These are phyloP conservation scores for Lasiosphaeria hispida DNA, from an alignment of 495 filamentous ascomycete species.

Conservation along the genomic window DNA sequence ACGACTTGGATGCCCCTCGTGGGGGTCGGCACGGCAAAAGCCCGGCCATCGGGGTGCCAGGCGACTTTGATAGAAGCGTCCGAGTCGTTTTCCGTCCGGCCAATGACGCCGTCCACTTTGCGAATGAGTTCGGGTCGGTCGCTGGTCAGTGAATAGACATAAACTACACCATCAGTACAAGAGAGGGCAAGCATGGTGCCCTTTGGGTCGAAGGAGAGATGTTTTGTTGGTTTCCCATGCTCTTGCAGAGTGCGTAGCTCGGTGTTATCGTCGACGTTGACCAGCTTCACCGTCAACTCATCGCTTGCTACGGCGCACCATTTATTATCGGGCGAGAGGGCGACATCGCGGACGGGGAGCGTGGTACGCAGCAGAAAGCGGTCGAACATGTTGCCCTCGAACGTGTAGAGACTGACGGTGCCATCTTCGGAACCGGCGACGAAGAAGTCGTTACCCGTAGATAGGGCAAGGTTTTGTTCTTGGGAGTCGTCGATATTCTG, in stretches of 20 bases:
- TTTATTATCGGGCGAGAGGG: slow-evolving; percentile 74
- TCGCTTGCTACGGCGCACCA: slow-evolving; percentile 98
- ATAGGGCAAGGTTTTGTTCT: slow-evolving; percentile 75
- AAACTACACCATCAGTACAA: slow-evolving; percentile 82
- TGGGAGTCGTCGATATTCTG: slow-evolving; percentile 83
- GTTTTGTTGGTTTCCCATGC: slow-evolving; percentile 80
- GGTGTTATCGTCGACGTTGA: slow-evolving; percentile 73
- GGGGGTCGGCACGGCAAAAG: slow-evolving; percentile 81
- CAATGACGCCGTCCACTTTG: slow-evolving; percentile 84
- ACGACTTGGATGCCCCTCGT: slow-evolving; percentile 84
- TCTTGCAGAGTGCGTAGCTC: slow-evolving; percentile 73
- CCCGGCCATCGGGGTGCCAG: slow-evolving; percentile 94
- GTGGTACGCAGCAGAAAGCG: slow-evolving; percentile 77
- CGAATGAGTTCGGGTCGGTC: slow-evolving; percentile 77
- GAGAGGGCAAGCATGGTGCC: slow-evolving; percentile 76
- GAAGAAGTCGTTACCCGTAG: slow-evolving; percentile 78
- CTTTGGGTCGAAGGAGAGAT: slow-evolving; percentile 83
- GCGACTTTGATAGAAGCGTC: slow-evolving; percentile 72
- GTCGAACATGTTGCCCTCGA: slow-evolving; percentile 71
- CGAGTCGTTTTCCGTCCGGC: slow-evolving; percentile 69
- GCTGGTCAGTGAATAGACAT: slow-evolving; percentile 78
- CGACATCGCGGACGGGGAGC: slow-evolving; percentile 81
- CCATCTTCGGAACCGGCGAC: slow-evolving; percentile 89
- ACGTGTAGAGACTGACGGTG: slow-evolving; percentile 81
- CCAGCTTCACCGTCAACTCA: slow-evolving; percentile 85